A percentile compares a stretch with the other conserved stretches of the same genome.
Conservation (phyloP, 2,329 filamentous ascomycete species). For the Mycocentrospora acerina region DNA sequence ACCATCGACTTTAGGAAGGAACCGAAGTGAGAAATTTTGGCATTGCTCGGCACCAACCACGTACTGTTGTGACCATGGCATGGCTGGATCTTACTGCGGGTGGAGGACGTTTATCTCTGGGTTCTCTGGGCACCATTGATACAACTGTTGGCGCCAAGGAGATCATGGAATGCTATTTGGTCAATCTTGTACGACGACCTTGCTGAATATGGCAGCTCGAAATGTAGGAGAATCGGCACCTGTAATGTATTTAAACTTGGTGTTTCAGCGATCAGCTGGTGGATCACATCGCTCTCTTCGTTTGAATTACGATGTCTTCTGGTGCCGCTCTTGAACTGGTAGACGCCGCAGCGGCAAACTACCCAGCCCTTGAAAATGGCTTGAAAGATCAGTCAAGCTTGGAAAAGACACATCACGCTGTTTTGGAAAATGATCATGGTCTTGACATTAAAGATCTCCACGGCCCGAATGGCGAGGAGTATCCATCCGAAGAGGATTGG, state of each 20-base stretch:
- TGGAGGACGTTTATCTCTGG: conserved; percentile 11
- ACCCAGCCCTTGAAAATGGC: conserved; percentile 6
- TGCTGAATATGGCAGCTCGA: conserved; percentile 21
- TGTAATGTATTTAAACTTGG: conserved; percentile 3
- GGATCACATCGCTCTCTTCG: neutral
- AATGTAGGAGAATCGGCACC: neutral
- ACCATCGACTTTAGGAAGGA: neutral
- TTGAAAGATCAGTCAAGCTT: conserved; percentile 4
- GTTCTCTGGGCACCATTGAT: neutral
- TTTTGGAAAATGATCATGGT: conserved; percentile 13
- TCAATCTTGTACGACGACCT: conserved; percentile 3
- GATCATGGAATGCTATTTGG: conserved; percentile 1
- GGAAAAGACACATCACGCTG: no score
- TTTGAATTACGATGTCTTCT: conserved; percentile 16
- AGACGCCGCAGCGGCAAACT: conserved; percentile 16
- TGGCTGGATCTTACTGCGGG: neutral
- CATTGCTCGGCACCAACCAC: conserved; percentile 19
- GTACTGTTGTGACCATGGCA: conserved; percentile 6
- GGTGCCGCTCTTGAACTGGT: conserved; percentile 19
- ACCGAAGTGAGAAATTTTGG: conserved; percentile 2
- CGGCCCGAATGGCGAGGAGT: conserved; percentile 25
- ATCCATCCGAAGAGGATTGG: conserved; percentile 33
- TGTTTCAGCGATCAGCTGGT: neutral
- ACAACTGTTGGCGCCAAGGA: conserved; percentile 13
- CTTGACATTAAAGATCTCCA: conserved; percentile 7